Conservation (phyloP, 208 protist genomes). For the Crithidia acanthocephali region DNA sequence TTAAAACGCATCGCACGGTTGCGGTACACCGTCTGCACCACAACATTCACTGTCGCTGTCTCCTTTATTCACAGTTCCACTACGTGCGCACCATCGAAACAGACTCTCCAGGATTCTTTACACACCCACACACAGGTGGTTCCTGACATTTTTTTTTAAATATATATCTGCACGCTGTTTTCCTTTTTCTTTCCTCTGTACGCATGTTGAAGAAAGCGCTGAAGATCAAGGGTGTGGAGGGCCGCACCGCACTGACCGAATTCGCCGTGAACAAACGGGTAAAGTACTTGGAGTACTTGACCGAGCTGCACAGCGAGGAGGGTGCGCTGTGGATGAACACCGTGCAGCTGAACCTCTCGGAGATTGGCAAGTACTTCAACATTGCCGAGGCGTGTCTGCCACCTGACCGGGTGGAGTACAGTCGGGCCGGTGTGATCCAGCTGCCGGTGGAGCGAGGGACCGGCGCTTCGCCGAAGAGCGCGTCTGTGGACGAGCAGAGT, state of each 20-base stretch:
- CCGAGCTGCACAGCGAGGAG: conserved; percentile 56
- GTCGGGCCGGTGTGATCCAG: conserved; percentile 21
- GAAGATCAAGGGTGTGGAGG: conserved; percentile 53
- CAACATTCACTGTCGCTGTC: too few species aligned
- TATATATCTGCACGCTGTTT: not conserved
- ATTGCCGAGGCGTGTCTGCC: conserved; percentile 34
- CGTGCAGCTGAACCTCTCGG: conserved; percentile 2
- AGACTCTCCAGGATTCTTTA: too few species aligned
- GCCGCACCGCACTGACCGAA: conserved; percentile 62
- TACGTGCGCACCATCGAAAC: too few species aligned
- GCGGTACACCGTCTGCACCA: too few species aligned
- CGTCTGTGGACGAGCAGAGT: not conserved
- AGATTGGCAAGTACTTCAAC: conserved; percentile 23
- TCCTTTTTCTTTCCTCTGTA: not conserved
- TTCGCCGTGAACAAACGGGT: conserved; percentile 73
- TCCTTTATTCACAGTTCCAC: too few species aligned
- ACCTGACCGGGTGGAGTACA: conserved; percentile 4
- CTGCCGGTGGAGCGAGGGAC: conserved; percentile 22
- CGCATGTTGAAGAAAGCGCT: conserved; percentile 51
- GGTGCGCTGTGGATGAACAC: conserved; percentile 78
- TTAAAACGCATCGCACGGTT: too few species aligned
- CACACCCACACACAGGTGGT: too few species aligned
- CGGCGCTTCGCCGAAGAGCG: not conserved
- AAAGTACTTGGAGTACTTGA: conserved; percentile 71
- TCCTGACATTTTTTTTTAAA: too few species aligned